Evolutionary conservation across 2,329 filamentous ascomycete genomes (phyloP).

Genomic region (Cercospora janseana): DNA sequence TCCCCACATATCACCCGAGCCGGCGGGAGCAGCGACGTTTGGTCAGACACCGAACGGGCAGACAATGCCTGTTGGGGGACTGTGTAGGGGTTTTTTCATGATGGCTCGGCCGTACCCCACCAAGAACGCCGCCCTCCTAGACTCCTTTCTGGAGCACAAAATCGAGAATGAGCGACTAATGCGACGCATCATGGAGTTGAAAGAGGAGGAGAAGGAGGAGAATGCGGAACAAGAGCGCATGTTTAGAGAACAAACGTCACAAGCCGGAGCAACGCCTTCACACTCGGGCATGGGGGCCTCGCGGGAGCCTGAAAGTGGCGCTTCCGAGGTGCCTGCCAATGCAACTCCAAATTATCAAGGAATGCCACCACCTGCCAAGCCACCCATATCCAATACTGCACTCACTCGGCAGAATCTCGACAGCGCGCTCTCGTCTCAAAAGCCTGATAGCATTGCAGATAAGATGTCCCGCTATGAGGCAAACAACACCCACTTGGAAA

Average conservation of each 20-base stretch:
- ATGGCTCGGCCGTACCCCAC: conserved; percentile 88
- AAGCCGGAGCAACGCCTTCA: conserved; percentile 30
- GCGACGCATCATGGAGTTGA: conserved; percentile 80
- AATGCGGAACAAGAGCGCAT: conserved; percentile 63
- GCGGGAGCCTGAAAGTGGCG: conserved; percentile 21
- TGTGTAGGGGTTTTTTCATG: conserved; percentile 89
- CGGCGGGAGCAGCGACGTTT: conserved; percentile 41
- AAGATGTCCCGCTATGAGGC: conserved; percentile 83
- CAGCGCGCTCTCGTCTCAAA: conserved; percentile 63
- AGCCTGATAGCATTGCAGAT: conserved; percentile 74
- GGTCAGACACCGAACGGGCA: conserved; percentile 26
- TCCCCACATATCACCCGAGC: conserved; percentile 75
- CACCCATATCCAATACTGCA: conserved; percentile 60
- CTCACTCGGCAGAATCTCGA: conserved; percentile 79
- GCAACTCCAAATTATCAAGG: conserved; percentile 46
- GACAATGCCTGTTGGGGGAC: conserved; percentile 54
- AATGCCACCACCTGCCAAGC: conserved; percentile 67
- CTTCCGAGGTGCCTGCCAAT: conserved; percentile 20
- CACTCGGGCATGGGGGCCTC: conserved; percentile 26
- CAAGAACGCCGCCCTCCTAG: conserved; percentile 77
- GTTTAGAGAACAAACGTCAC: conserved; percentile 39
- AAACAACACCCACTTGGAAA: conserved; percentile 69
- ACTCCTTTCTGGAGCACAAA: conserved; percentile 94
- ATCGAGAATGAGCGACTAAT: conserved; percentile 88
- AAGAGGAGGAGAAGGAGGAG: conserved; percentile 81